A percentile compares a stretch with the other conserved stretches of the same genome.
Conservation (phyloP, 2,329 filamentous ascomycete genomes). For the Scytalidium lignicola region DNA sequence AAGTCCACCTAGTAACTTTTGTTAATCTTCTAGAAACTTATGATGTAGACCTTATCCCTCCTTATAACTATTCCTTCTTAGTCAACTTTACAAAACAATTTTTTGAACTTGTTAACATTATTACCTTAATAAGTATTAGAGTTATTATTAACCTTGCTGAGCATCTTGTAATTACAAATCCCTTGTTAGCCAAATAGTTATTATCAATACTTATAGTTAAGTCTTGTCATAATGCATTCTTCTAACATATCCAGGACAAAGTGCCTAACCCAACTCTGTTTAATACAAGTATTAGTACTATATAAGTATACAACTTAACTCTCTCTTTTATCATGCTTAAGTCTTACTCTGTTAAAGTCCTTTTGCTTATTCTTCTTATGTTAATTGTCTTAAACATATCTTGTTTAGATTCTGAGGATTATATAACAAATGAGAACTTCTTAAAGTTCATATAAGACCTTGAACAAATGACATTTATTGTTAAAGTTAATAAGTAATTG, state of each 20-base stretch:
- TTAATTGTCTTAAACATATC: slow-evolving; percentile 1
- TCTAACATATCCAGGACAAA: slow-evolving; percentile 4
- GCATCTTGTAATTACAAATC: slow-evolving; percentile 2
- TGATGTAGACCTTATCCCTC: slow-evolving; percentile 3
- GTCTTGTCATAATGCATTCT: slow-evolving; percentile 9
- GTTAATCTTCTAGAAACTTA: slow-evolving; percentile 6
- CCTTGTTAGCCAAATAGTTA: slow-evolving; percentile 3
- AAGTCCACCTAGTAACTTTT: slow-evolving; percentile 9
- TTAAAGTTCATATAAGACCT: slow-evolving; percentile 11
- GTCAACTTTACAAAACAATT: slow-evolving; percentile 8
- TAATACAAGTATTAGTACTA: slow-evolving; percentile 7
- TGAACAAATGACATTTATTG: slow-evolving; percentile 7
- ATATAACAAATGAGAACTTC: not conserved
- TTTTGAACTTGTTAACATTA: slow-evolving; percentile 5
- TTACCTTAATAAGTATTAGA: slow-evolving; percentile 8
- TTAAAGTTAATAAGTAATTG: slow-evolving; percentile 10
- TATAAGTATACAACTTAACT: slow-evolving; percentile 10
- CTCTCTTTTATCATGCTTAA: slow-evolving; percentile 8
- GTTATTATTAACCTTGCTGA: slow-evolving; percentile 7
- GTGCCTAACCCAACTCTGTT: slow-evolving; percentile 9
- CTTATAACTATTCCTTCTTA: slow-evolving; percentile 8
- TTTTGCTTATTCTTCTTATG: slow-evolving; percentile 7
- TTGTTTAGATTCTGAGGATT: no score
- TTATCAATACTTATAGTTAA: slow-evolving; percentile 6
- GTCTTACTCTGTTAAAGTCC: slow-evolving; percentile 8